These are phyloP conservation scores for Agastache rugosa DNA, from an alignment of 257 asterid species.

Conservation along the genomic window DNA sequence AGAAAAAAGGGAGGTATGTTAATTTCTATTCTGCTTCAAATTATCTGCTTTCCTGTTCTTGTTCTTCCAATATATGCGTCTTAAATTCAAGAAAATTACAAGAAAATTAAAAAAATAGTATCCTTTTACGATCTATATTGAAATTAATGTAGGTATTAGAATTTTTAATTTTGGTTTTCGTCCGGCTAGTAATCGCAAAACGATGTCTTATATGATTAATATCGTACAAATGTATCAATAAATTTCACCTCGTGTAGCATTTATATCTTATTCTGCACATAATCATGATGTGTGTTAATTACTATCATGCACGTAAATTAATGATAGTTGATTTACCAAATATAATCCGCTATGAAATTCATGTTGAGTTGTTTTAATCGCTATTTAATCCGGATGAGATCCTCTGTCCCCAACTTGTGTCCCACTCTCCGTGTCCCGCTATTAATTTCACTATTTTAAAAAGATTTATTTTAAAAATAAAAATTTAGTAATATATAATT, in stretches of 20 bases:
- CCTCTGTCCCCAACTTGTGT: too few species aligned
- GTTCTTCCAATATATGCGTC: neutral
- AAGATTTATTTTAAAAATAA: too few species aligned
- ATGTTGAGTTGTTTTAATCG: neutral
- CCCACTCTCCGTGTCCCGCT: too few species aligned
- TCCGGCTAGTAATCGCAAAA: neutral
- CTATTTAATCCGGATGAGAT: neutral
- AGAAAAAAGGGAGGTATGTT: constrained; percentile 39
- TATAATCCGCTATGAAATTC: neutral
- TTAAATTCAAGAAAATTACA: neutral
- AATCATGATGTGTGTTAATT: neutral
- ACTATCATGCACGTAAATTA: neutral
- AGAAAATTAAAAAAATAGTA: neutral
- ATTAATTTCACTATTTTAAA: too few species aligned
- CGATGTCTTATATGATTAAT: neutral
- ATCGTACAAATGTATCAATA: neutral
- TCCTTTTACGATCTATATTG: neutral
- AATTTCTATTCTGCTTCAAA: neutral
- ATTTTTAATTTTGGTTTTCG: neutral
- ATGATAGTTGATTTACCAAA: too few species aligned
- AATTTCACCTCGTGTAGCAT: neutral
- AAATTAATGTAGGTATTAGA: neutral
- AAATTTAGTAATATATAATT: too few species aligned
- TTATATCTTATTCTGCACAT: neutral
- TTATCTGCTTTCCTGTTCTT: neutral